A percentile compares a stretch with the other conserved stretches of the same genome.
These are phyloP conservation scores for Aspergillus sp. DNA, from an alignment of 2,329 filamentous ascomycete genomes.

Conservation along the genomic window DNA sequence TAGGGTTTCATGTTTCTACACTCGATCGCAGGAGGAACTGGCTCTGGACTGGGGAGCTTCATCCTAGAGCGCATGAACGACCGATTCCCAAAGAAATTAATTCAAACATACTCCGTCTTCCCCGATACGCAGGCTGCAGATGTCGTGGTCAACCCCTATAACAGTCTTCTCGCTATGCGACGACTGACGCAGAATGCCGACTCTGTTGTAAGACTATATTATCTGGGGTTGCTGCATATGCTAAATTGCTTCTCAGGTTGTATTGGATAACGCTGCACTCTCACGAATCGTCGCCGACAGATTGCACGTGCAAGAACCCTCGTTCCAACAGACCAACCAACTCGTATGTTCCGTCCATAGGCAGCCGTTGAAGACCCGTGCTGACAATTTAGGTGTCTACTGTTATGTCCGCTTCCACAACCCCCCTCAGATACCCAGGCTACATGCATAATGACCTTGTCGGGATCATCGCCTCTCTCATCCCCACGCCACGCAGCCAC, in stretches of 20 bases:
- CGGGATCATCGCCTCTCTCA: slow-evolving; percentile 91
- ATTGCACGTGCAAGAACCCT: slow-evolving; percentile 91
- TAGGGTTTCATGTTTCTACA: slow-evolving; percentile 98
- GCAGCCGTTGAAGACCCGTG: not conserved
- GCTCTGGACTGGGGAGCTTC: slow-evolving; percentile 93
- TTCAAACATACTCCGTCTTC: slow-evolving; percentile 98
- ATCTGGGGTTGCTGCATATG: not conserved
- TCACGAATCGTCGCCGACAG: slow-evolving; percentile 92
- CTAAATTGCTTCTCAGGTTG: slow-evolving; percentile 55
- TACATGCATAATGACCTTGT: slow-evolving; percentile 99
- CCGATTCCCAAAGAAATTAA: slow-evolving; percentile 96
- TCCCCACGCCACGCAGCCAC: slow-evolving; percentile 93
- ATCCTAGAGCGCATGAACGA: slow-evolving; percentile 95
- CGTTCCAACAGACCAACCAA: slow-evolving; percentile 97
- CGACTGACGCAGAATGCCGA: slow-evolving; percentile 93
- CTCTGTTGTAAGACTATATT: slow-evolving; percentile 66
- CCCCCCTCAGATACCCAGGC: slow-evolving; percentile 91
- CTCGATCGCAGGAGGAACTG: slow-evolving; percentile 95
- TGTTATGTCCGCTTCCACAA: slow-evolving; percentile 98
- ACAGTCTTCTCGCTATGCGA: slow-evolving; percentile 89
- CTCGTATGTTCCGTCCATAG: slow-evolving; percentile 57
- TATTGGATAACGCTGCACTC: slow-evolving; percentile 92
- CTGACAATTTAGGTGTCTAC: slow-evolving; percentile 67
- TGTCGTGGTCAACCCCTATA: slow-evolving; percentile 97
- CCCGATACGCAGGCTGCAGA: slow-evolving; percentile 88